Percentiles rank a stretch among this genome's conserved stretches.
Conservation (phyloP, 306 rosid species). For the Prunus mume region DNA sequence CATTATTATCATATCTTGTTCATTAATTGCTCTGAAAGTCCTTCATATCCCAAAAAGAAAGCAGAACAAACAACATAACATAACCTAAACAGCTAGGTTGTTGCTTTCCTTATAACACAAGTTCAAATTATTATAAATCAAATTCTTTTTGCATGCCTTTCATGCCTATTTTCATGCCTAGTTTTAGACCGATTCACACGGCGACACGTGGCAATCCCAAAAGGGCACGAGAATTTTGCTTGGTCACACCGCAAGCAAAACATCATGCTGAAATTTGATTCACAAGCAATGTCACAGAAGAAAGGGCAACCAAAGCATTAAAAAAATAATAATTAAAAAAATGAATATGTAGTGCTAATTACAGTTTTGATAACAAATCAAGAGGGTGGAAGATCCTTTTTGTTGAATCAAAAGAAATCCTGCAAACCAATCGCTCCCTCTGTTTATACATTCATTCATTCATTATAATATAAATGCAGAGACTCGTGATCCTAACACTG, state of each 20-base stretch:
- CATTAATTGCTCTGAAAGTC: neutral
- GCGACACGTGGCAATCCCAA: neutral
- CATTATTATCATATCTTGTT: neutral
- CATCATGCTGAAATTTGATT: constrained; percentile 19
- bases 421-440: constrained; percentile 46
- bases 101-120: neutral
- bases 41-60: neutral
- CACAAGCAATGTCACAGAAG: constrained; percentile 25
- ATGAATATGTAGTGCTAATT: constrained; percentile 38
- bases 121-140: neutral
- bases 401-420: constrained; percentile 32
- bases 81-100: neutral
- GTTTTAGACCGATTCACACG: no score
- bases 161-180: neutral
- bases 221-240: neutral
- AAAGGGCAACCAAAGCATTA: constrained; percentile 21
- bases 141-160: neutral
- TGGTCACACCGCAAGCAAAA: neutral
- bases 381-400: neutral
- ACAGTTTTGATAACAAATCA: constrained; percentile 62
- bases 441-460: constrained; percentile 38
- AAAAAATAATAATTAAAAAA: constrained; percentile 24
- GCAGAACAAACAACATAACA: neutral
- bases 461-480: constrained; percentile 34
- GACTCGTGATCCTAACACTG: constrained; percentile 48